Evolutionary conservation across 441 rosid genomes (phyloP), one percentile per base, ranked within the genome.

Genomic region (Biscutella laevigata): DNA sequence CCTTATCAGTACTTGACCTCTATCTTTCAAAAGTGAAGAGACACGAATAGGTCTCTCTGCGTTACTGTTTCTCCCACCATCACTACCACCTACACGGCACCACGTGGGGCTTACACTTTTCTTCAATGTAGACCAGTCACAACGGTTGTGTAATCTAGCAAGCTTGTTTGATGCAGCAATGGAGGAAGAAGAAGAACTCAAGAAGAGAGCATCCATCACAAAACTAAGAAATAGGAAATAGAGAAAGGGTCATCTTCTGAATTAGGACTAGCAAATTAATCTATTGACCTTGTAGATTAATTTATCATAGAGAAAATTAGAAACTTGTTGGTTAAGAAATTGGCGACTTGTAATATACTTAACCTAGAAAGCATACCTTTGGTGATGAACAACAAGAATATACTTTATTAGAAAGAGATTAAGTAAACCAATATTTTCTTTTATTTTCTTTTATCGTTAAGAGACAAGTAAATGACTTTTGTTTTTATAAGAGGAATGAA

Each of bases 191-290:
- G 77, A 66, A 64, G 72, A 75, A 50, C 54, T 72, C 62, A 84
- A 70, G 77, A 76, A 80, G 61, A 82, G 74, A 59, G 88, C 79
- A 60, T 79, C 95, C 97, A 80, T 89, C 52, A 62, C 59, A 64
- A 38, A 33, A n/a, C 57, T 36, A 69, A 59, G 32, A 39, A 62
- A 42, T 49, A 49, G 48, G 50, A 40, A 36, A 52, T 25, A 46
- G 61, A 62, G 48, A 56, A 41, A 50, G 16, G 48, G 59, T 39
- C 51, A 53, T 63, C n/a, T 60, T 58, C 60, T 27, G 50, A 36
- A 42, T 39, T n/a, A 55, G 47, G 57, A 55, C 30, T 24, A 27
- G 34, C 29, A 65, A 26, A 36, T 19, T 24, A 39, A n/a, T 22
- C 29, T 19, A 24, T 24, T 39, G 45, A 45, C 39, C 46, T 25